phyloP scores from a whole-genome alignment of 2,329 filamentous ascomycete species.

The Cytospora schulzeri region DNA sequence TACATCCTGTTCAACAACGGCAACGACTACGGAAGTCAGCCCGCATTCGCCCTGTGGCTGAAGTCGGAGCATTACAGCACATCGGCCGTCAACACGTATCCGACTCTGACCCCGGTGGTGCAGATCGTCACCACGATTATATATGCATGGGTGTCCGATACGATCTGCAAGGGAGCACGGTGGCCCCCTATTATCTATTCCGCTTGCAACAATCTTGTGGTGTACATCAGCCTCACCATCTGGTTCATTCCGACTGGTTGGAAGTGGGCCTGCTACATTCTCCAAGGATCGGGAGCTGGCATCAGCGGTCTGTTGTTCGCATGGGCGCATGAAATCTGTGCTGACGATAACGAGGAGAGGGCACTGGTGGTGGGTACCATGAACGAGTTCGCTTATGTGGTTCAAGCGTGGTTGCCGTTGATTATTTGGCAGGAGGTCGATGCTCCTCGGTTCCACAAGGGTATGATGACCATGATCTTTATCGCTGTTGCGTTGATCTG shows the following conservation, averaged over 20 bases:
- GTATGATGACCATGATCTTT: conserved; percentile 21
- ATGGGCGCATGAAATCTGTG: conserved; percentile 54
- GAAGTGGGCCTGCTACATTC: conserved; percentile 66
- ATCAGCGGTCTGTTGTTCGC: conserved; percentile 50
- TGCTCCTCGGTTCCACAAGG: conserved; percentile 14
- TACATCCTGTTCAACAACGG: conserved; percentile 70
- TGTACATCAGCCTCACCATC: conserved; percentile 43
- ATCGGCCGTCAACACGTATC: conserved; percentile 52
- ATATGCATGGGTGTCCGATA: conserved; percentile 69
- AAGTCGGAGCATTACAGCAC: conserved; percentile 47
- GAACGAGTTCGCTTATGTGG: conserved; percentile 70
- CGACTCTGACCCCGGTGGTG: conserved; percentile 60
- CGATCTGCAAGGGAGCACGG: conserved; percentile 57
- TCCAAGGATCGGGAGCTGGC: conserved; percentile 54
- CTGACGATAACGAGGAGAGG: conserved; percentile 62
- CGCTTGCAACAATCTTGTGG: conserved; percentile 45
- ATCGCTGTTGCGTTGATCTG: conserved; percentile 6
- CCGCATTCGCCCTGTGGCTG: conserved; percentile 56
- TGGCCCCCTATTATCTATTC: conserved; percentile 67
- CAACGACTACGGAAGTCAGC: conserved; percentile 48
- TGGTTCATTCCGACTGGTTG: conserved; percentile 53
- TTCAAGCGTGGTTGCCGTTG: conserved; percentile 70
- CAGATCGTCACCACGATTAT: conserved; percentile 59
- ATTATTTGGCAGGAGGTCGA: conserved; percentile 64
- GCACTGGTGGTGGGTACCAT: conserved; percentile 66